Base-by-base conservation (phyloP, 495 filamentous ascomycete genomes). In the Aspergillus sparsus region DNA sequence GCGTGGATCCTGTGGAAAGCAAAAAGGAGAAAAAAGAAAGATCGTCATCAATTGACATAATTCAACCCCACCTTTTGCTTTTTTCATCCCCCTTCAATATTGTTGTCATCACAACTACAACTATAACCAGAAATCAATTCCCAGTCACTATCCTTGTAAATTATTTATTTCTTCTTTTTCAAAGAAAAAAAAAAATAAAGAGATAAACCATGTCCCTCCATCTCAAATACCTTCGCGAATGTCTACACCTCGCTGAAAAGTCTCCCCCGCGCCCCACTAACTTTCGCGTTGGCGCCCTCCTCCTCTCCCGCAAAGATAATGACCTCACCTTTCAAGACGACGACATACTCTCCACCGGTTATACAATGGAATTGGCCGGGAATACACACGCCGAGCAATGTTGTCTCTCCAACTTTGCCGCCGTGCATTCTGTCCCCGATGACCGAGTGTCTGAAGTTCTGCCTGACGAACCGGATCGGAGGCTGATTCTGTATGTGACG, bases 301-400 rank as follows among this genome's bases (percentile, higher is more conserved):
- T 98, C 33, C 78, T 96, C 32, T 80, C 86, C 50, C 64, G 82
- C 31, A 62, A 68, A 66, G 71, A 75, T 39, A 57, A 63, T 21
- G 71, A 75, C 49, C 55, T 62, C 49, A 63, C 54, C 53, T 60
- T 57, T 8, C 69, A 77, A 33, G 82, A 88, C 64, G 75, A 81
- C 61, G 66, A 63, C 13, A 80, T 96, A 63, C 82, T 97, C 42
- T 83, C 89, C 2, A 93, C 90, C 2, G 92, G 93, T 52, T 97
- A 93, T 78, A 96, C 93, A 7, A 83, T 96, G 62, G 93, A 98
- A 69, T 85, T 94, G 10, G 81, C 85, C 0, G 94, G 93, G 12
- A 98, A 98, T 80, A 97, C 92, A 0, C 94, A 98, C 63, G 94
- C 94, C 6, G 94, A 98, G 66, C 92, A 98, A 77, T 91, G 86